Evolutionary conservation across 495 filamentous ascomycete genomes (phyloP), one percentile per base, ranked within the genome.

Genomic region (Usnea hakonensis): DNA sequence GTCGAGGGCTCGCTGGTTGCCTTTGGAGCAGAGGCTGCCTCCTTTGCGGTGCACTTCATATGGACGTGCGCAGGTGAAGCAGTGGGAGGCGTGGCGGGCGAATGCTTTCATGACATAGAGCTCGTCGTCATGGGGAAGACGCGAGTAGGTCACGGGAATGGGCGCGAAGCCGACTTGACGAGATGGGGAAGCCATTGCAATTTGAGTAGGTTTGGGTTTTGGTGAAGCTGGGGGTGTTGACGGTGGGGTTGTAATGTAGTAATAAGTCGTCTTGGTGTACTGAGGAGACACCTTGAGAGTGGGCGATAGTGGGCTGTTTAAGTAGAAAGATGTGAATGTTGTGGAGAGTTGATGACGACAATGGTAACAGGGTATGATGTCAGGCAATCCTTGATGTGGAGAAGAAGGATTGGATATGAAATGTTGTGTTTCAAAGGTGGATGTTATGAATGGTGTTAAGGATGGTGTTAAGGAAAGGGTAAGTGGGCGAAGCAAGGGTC

Each of bases 121-220:
- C 67, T 82, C 80, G 55, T 80, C 76, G 59, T 69, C 75, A 48
- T 68, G 62, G 48, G 79, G 75, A 13, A 77, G 71, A 33, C 80
- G 78, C 17, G 70, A 70, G 55, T 64, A 64, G 41, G 61, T 57
- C 13, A 58, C 67, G 43, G 65, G 64, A 36, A 61, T 38, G 26
- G 69, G 58, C 17, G 63, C 68, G 56, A 70, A 70, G 48, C 32
- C 58, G 2, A 68, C 68, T 53, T 62, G 64, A 35, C 68, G 63
- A 55, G 62, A 5, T 32, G 33, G 41, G 54, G 23, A 57, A 38
- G 48, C 54, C 62, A 67, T 67, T 38, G 62, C 59, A 43, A 61
- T 38, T 28, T 37, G 35, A 21, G 26, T 37, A 41, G 38, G 35
- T 50, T 56, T 14, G n/a, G 14, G 28, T 50, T 16, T 53, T 19